Conservation (phyloP, 768 basidiomycete genomes). For the Paxillus ammoniavirescens region DNA sequence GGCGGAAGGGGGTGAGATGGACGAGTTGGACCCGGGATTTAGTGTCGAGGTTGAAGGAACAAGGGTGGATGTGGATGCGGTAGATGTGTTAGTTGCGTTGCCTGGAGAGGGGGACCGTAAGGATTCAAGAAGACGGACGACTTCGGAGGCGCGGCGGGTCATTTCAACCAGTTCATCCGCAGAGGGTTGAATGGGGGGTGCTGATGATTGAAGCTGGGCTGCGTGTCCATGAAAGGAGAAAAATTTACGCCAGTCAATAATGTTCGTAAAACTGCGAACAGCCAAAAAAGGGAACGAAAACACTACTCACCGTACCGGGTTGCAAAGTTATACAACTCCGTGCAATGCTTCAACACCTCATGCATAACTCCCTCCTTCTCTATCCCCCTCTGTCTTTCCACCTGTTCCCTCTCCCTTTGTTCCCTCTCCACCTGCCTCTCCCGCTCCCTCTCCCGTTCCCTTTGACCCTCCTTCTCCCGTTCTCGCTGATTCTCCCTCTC, state of each 20-base stretch:
- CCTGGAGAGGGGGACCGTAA: slow-evolving; percentile 21
- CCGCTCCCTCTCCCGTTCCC: slow-evolving; percentile 19
- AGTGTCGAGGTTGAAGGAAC: slow-evolving; percentile 9
- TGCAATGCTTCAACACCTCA: slow-evolving; percentile 48
- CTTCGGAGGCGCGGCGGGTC: slow-evolving; percentile 61
- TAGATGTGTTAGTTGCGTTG: slow-evolving; percentile 17
- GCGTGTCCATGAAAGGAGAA: background rate
- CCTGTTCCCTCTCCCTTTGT: slow-evolving; percentile 21
- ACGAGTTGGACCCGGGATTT: slow-evolving; percentile 12
- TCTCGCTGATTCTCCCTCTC: slow-evolving; percentile 20
- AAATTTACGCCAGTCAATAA: background rate
- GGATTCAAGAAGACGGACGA: slow-evolving; percentile 64
- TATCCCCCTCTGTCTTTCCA: slow-evolving; percentile 1
- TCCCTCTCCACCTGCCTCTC: slow-evolving; percentile 21
- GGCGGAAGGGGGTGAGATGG: slow-evolving; percentile 7
- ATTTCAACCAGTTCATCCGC: slow-evolving; percentile 65
- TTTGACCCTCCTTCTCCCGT: slow-evolving; percentile 19
- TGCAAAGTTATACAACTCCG: slow-evolving; percentile 60
- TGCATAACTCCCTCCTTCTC: slow-evolving; percentile 22
- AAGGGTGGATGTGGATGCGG: slow-evolving; percentile 4
- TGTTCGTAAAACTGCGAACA: background rate
- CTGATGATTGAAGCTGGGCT: slow-evolving; percentile 40
- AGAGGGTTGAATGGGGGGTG: slow-evolving; percentile 51
- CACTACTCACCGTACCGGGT: slow-evolving; percentile 56
- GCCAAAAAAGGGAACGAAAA: background rate